phyloP scores from a whole-genome alignment of 176 grass and related monocot species.

The Tillandsia fasciculata region DNA sequence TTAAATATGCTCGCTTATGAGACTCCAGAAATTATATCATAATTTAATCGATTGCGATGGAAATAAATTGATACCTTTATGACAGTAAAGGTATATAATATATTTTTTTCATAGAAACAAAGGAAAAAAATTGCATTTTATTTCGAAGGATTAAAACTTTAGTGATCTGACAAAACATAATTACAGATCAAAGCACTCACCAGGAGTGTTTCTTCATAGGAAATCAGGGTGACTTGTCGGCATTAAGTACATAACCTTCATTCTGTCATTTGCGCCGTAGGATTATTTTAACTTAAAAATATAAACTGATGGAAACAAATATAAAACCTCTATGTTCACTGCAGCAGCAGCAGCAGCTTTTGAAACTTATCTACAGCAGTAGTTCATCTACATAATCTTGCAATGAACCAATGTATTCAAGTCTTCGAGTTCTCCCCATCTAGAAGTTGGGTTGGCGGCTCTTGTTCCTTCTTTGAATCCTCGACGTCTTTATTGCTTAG shows the following conservation, averaged over 20 bases:
- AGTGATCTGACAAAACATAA: constrained; percentile 1
- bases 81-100: constrained; percentile 25
- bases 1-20: too few relatives aligned
- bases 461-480: constrained; percentile 43
- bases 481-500: constrained; percentile 54
- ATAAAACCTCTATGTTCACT: too few relatives aligned
- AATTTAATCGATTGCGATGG: too few relatives aligned
- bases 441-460: constrained; percentile 38
- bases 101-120: background rate
- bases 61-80: background rate
- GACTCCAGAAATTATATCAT: too few relatives aligned
- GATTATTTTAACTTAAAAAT: too few relatives aligned
- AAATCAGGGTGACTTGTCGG: too few relatives aligned
- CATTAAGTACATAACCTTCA: too few relatives aligned
- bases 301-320: too few relatives aligned
- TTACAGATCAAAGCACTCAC: background rate
- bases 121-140: background rate
- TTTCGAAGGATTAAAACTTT: constrained; percentile 3
- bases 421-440: constrained; percentile 15
- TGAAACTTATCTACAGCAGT: too few relatives aligned
- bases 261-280: too few relatives aligned
- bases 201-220: too few relatives aligned
- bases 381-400: background rate
- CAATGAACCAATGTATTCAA: constrained; percentile 13
- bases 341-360: too few relatives aligned